phyloP scores from a whole-genome alignment of 257 asterid species.

The Hygrophila difformis region DNA sequence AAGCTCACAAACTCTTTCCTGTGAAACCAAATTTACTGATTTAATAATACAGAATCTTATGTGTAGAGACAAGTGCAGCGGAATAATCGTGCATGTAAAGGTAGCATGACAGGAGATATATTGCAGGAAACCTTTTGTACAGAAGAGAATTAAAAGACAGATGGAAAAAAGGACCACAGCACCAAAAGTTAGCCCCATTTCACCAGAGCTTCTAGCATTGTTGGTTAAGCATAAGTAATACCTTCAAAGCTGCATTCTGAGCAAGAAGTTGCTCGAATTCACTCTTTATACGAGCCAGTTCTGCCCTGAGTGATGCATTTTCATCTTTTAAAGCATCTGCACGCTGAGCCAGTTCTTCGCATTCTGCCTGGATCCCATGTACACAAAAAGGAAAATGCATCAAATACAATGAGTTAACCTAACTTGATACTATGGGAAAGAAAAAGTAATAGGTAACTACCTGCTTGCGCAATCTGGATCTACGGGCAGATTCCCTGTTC shows the following conservation, averaged over 20 bases:
- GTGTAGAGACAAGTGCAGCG: too few species aligned
- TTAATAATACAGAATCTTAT: not conserved
- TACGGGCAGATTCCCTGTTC: constrained; percentile 81
- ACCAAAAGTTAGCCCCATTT: not conserved
- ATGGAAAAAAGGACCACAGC: too few species aligned
- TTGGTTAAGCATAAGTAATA: constrained; percentile 18
- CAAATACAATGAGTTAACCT: not conserved
- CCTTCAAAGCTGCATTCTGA: constrained; percentile 87
- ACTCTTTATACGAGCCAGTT: constrained; percentile 59
- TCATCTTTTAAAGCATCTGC: constrained; percentile 75
- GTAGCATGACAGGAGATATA: too few species aligned
- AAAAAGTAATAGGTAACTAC: constrained; percentile 21
- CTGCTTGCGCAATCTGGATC: constrained; percentile 86
- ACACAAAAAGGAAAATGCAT: not conserved
- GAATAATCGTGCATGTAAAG: too few species aligned
- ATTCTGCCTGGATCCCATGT: constrained; percentile 64
- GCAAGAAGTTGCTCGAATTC: constrained; percentile 67
- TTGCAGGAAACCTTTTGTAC: too few species aligned
- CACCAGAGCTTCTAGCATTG: not conserved
- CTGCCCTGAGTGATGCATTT: constrained; percentile 76
- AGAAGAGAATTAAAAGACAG: too few species aligned
- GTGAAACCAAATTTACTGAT: constrained; percentile 17
- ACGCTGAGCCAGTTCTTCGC: constrained; percentile 86
- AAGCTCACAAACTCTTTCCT: constrained; percentile 77
- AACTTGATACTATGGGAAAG: not conserved